Evolutionary conservation across 441 rosid species (phyloP).

Genomic region (Euphorbia corollata): DNA sequence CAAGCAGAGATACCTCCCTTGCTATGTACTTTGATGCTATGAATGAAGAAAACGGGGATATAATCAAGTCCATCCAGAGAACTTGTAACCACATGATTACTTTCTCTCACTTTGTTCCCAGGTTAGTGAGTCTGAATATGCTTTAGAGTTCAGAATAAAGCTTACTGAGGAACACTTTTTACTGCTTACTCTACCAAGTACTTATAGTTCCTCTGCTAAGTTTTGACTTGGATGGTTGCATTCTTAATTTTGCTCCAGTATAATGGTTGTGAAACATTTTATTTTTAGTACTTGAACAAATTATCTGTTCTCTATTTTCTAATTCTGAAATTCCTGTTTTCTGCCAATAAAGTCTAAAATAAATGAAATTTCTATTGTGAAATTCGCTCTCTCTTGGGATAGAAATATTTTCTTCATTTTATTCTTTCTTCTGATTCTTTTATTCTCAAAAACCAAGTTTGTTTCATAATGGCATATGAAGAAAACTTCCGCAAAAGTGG

Average conservation of each 20-base stretch:
- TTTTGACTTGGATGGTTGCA: neutral
- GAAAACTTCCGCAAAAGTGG: neutral
- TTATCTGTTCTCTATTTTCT: no score
- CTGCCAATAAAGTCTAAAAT: no score
- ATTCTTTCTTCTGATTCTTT: no score
- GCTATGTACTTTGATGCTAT: conserved; percentile 49
- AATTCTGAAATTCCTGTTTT: no score
- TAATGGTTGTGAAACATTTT: neutral
- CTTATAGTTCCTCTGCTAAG: neutral
- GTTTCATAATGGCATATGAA: neutral
- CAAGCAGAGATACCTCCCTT: conserved; percentile 42
- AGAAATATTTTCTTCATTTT: no score
- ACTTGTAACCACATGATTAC: conserved; percentile 44
- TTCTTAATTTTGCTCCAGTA: neutral
- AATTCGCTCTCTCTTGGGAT: no score
- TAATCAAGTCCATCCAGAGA: conserved; percentile 31
- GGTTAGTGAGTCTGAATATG: conserved; percentile 28
- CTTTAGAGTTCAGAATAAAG: neutral
- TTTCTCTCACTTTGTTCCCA: conserved; percentile 65
- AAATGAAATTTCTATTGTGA: no score
- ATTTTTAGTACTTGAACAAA: no score
- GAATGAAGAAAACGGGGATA: conserved; percentile 37
- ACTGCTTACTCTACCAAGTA: neutral
- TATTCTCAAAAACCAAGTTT: no score
- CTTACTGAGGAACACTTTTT: neutral